phyloP scores from a whole-genome alignment of 352 stramenopile genomes.

The Pythium aristosporum region DNA sequence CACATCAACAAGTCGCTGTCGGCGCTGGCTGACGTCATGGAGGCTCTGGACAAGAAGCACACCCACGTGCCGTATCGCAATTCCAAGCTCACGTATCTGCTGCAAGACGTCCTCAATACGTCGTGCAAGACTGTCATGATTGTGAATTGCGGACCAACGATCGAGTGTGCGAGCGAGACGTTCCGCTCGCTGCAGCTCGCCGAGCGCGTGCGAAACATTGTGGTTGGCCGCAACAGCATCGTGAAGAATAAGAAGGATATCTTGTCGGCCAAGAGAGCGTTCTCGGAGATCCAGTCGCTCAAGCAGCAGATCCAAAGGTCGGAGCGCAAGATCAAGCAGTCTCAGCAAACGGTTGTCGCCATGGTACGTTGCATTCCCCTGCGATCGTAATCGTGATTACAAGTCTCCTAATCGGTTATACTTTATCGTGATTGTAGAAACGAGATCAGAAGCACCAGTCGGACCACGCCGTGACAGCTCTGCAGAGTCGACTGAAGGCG shows the following conservation, averaged over 20 bases:
- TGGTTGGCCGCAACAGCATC: constrained; percentile 77
- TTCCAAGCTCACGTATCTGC: constrained; percentile 97
- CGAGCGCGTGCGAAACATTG: constrained; percentile 76
- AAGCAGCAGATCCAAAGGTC: constrained; percentile 91
- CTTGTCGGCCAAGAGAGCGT: constrained; percentile 91
- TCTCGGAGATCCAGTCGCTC: constrained; percentile 93
- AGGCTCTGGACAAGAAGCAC: constrained; percentile 89
- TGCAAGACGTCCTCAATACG: constrained; percentile 92
- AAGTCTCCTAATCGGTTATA: neutral
- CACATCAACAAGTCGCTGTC: constrained; percentile 91
- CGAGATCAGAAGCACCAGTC: constrained; percentile 91
- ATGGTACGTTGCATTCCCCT: constrained; percentile 69
- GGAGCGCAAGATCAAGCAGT: constrained; percentile 82
- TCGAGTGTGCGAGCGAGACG: constrained; percentile 82
- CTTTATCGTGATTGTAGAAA: constrained; percentile 83
- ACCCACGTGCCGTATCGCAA: constrained; percentile 96
- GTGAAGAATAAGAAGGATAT: constrained; percentile 86
- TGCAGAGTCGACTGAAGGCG: constrained; percentile 78
- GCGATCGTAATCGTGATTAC: neutral
- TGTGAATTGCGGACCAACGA: constrained; percentile 86
- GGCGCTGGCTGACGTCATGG: constrained; percentile 92
- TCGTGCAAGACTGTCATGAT: constrained; percentile 95
- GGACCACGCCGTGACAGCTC: constrained; percentile 80
- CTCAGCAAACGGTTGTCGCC: constrained; percentile 88
- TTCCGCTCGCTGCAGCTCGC: constrained; percentile 88